Base-by-base conservation (phyloP, 108 stramenopile genomes). In the Cyclotella baltica region DNA sequence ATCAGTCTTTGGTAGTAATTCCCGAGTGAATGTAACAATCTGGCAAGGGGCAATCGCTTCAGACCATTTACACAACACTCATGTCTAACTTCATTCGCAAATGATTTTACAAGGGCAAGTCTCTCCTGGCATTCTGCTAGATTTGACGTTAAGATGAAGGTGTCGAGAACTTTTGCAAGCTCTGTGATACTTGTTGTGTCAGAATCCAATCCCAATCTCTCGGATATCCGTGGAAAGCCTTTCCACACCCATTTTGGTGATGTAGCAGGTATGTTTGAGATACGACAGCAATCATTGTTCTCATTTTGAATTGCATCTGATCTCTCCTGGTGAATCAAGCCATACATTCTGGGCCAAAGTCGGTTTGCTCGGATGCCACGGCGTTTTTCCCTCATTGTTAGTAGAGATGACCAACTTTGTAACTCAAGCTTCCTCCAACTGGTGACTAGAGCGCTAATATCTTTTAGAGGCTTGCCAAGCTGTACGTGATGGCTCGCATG, bases 381-480 rank as follows among this genome's bases (percentile, higher is more conserved):
- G 22, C 83, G 75, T 25, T 81, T 70, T 64, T 91, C 87, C 13
- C 95, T 70, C 29, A 73, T 72, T 30, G 76, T 75, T 23, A 96
- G 62, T 11, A 96, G 74, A 62, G 57, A 64, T 0, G 90, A 81
- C 99, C 99, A 99, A 71, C 92, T 93, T n/a, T 89, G 73, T 8
- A 98, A 86, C 84, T 99, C 98, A 0, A 98, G 38, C 62, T 90
- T 93, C 47, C 99, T 78, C 98, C 98, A 99, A 29, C 83, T 73
- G 18, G 92, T 90, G 4, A 98, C 96, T n/a, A 98, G 71, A 20
- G 81, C 47, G 19, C 90, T 88, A 3, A 99, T 71, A 29, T 86
- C 80, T 31, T 64, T 50, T 20, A 98, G 86, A 23, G 89, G 85
- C 43, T 77, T 83, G 2, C 88, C 94, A 1, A 99, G 62, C 33